Conservation (phyloP, 257 asterid species). For the Solanum paucissectum region DNA sequence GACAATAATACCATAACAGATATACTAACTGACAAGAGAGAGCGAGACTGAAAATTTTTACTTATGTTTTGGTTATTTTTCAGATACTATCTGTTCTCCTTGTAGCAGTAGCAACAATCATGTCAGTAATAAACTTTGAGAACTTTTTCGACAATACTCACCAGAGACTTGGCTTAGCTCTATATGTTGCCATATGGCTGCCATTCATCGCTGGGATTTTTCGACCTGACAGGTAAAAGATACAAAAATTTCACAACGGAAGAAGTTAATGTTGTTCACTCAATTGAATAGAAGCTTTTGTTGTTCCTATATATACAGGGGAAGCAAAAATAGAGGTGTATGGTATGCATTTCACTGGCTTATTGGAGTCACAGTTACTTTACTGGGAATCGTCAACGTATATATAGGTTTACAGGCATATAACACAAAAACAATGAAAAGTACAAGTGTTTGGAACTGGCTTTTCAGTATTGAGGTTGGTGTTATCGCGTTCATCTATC, state of each 20-base stretch:
- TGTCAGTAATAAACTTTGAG: conserved; percentile 65
- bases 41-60: not conserved
- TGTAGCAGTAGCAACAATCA: conserved; percentile 59
- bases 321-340: conserved; percentile 47
- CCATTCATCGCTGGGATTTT: conserved; percentile 54
- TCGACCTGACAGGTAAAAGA: conserved; percentile 55
- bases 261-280: not conserved
- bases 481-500: conserved; percentile 42
- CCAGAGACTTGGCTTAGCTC: conserved; percentile 67
- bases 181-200: conserved; percentile 59
- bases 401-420: conserved; percentile 78
- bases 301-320: conserved; percentile 38
- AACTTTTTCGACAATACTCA: conserved; percentile 70
- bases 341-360: conserved; percentile 83
- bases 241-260: not conserved
- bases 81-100: conserved; percentile 59
- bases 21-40: not conserved
- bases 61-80: not conserved
- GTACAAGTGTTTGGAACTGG: conserved; percentile 41
- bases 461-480: conserved; percentile 48
- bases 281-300: not conserved
- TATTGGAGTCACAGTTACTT: conserved; percentile 45
- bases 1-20: not conserved
- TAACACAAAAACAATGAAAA: conserved; percentile 42
- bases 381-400: conserved; percentile 61